Percentiles rank a stretch among this genome's conserved stretches.
These are phyloP conservation scores for Candida nonsorbophila DNA, from an alignment of 805 yeast genomes.

Conservation along the genomic window DNA sequence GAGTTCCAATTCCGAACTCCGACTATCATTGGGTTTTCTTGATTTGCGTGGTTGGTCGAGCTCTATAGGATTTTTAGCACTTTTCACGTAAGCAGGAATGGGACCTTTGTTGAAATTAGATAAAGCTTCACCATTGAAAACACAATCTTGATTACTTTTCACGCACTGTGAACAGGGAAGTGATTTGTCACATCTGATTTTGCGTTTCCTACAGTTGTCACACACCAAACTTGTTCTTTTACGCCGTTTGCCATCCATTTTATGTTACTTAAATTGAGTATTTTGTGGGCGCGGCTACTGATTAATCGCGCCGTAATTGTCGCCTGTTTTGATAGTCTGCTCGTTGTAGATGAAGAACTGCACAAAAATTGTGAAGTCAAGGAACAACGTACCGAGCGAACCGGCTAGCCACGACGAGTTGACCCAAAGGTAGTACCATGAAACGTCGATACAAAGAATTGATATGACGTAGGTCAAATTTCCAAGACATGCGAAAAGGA, in stretches of 20 bases:
- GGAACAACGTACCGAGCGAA: slow-evolving; percentile 74
- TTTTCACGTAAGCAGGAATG: slow-evolving; percentile 6
- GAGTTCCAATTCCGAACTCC: slow-evolving; percentile 11
- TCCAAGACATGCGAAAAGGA: slow-evolving; percentile 92
- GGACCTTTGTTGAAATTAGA: background rate
- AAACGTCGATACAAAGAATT: slow-evolving; percentile 69
- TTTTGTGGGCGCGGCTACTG: background rate
- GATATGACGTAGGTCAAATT: slow-evolving; percentile 87
- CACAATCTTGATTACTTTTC: slow-evolving; percentile 17
- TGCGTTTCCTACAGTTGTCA: slow-evolving; percentile 25
- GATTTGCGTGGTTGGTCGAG: slow-evolving; percentile 1
- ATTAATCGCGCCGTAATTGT: slow-evolving; percentile 4
- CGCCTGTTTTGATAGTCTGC: slow-evolving; percentile 10
- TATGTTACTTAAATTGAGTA: background rate
- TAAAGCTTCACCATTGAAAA: slow-evolving; percentile 9
- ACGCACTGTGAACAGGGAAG: slow-evolving; percentile 31
- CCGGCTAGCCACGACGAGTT: slow-evolving; percentile 94
- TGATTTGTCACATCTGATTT: slow-evolving; percentile 30
- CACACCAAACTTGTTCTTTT: slow-evolving; percentile 37
- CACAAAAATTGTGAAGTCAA: slow-evolving; percentile 78
- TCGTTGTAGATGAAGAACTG: slow-evolving; percentile 79
- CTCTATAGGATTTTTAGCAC: slow-evolving; percentile 9
- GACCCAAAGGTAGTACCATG: slow-evolving; percentile 64
- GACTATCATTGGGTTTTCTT: background rate
- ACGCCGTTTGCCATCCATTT: slow-evolving; percentile 10